Evolutionary conservation across 148 eudicot species (phyloP).

Genomic region (Amaranthus palmeri): DNA sequence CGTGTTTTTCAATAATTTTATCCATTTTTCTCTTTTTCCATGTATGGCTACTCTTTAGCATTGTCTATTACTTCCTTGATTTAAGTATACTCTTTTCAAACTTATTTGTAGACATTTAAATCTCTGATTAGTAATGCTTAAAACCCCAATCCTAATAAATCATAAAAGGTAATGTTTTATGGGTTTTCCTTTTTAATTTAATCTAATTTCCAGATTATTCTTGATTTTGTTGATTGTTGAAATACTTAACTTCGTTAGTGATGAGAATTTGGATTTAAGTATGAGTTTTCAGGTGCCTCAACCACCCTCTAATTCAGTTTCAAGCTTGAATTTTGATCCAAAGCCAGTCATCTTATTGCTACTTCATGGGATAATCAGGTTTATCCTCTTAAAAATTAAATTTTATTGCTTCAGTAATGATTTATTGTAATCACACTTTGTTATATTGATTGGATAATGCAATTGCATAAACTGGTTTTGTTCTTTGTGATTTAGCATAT

Average conservation of each 20-base stretch:
- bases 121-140: conserved; percentile 10
- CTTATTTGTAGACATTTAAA: conserved; percentile 14
- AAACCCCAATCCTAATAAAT: conserved; percentile 27
- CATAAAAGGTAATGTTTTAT: conserved; percentile 23
- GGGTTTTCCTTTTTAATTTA: no score
- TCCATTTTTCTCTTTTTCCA: no score
- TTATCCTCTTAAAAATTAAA: background rate
- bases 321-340: conserved; percentile 76
- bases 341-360: conserved; percentile 77
- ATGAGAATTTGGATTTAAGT: background rate
- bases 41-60: no score
- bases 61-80: no score
- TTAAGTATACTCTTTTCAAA: no score
- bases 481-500: no score
- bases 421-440: no score
- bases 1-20: background rate
- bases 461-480: no score
- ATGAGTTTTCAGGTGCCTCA: conserved; percentile 40
- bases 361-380: conserved; percentile 98
- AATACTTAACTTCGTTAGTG: background rate
- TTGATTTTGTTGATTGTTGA: background rate
- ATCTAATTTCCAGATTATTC: background rate
- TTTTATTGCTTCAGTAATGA: no score
- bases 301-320: conserved; percentile 66
- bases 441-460: no score